phyloP scores from a whole-genome alignment of 1,284 basidiomycete species.

The Boletus semigastroideus region DNA sequence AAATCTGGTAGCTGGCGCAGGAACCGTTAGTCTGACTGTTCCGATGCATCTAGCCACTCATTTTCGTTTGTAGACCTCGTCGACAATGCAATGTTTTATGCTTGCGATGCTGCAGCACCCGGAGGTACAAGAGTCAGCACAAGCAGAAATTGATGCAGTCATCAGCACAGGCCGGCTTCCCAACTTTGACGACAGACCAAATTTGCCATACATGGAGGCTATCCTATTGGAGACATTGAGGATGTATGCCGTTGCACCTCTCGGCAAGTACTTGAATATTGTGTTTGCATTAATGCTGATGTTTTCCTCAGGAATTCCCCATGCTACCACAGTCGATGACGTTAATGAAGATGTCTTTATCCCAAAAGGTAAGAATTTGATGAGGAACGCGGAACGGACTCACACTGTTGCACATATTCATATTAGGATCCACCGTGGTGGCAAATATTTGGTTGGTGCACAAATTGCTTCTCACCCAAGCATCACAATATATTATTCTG shows the following conservation, averaged over 20 bases:
- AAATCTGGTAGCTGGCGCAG: conserved; percentile 21
- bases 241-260: conserved; percentile 44
- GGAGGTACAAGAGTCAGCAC: conserved; percentile 41
- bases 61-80: conserved; percentile 36
- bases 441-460: conserved; percentile 44
- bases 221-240: conserved; percentile 52
- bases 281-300: background rate
- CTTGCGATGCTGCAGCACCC: conserved; percentile 51
- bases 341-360: conserved; percentile 42
- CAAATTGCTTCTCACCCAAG: background rate
- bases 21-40: conserved; percentile 14
- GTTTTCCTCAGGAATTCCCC: conserved; percentile 39
- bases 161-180: conserved; percentile 41
- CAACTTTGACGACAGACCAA: conserved; percentile 37
- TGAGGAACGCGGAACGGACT: background rate
- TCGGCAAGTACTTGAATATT: conserved; percentile 5
- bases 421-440: conserved; percentile 38
- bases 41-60: background rate
- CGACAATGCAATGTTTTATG: conserved; percentile 45
- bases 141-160: conserved; percentile 44
- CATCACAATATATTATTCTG: background rate
- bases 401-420: background rate
- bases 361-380: conserved; percentile 36
- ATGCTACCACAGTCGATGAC: conserved; percentile 42
- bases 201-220: conserved; percentile 46